Evolutionary conservation across 768 basidiomycete genomes (phyloP).

Genomic region (Gymnopilus dilepis): DNA sequence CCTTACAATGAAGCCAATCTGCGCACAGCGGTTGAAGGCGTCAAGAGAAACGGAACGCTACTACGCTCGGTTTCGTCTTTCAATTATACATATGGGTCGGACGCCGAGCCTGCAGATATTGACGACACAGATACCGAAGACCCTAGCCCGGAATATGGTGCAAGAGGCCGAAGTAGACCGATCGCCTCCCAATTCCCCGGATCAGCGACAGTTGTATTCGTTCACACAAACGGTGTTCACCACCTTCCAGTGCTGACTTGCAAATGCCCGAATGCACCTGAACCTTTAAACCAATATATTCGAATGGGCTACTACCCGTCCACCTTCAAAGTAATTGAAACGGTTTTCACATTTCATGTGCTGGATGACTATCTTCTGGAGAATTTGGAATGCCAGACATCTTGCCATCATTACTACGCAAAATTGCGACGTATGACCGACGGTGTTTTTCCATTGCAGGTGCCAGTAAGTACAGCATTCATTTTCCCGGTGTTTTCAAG

Average conservation of each 20-base stretch:
- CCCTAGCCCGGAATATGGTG: background rate
- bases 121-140: background rate
- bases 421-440: conserved; percentile 14
- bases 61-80: background rate
- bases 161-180: background rate
- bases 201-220: conserved; percentile 7
- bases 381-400: conserved; percentile 24
- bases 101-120: background rate
- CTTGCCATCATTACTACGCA: conserved; percentile 21
- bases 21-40: background rate
- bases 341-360: conserved; percentile 15
- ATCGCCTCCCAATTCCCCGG: background rate
- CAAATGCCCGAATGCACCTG: background rate
- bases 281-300: conserved; percentile 1
- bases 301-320: conserved; percentile 11
- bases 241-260: conserved; percentile 19
- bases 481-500: background rate
- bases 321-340: conserved; percentile 12
- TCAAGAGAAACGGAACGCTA: background rate
- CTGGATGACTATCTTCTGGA: conserved; percentile 14
- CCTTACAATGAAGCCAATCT: background rate
- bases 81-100: background rate
- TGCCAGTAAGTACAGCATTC: conserved; percentile 11
- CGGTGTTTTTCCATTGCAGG: conserved; percentile 14
- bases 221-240: conserved; percentile 26